Base-by-base conservation (phyloP, 139 green algal genomes). In the Pseudopediastrum boryanum region DNA sequence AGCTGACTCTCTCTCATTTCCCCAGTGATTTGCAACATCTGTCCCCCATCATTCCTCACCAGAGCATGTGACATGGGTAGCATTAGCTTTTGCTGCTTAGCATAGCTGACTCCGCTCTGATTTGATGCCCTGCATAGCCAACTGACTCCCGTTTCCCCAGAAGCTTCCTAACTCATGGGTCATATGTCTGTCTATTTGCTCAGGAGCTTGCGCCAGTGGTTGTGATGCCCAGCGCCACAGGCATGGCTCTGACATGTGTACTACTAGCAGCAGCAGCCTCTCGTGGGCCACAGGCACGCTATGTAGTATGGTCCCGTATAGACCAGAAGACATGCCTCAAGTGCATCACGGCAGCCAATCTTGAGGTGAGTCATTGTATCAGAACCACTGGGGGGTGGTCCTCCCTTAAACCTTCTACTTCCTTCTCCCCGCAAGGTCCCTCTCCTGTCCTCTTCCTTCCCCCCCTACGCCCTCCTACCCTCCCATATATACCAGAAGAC, bases 261-360 rank as follows among this genome's bases (percentile, higher is more conserved):
- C 76, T 91, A 61, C 78, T 91, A 66, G 86, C 83, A 33, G 58
- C 71, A 77, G 58, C 64, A 58, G 29, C n/a, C 16, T 23, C 66
- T 38, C 41, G 35, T 59, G 43, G 50, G 61, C 59, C 10, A 81
- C 75, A 67, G 44, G 70, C 70, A 77, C 66, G 83, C 61, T 93
- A 89, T 71, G 94, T 99, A 54, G 35, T 99, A 4, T 99, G 96
- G 96, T 88, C 89, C 9, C 86, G 96, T 16, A 92, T 99, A 19
- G 96, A 99, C 83, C 96, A 99, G 90, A 99, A 99, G 85, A 99
- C 94, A 0, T 99, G 96, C 85, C 77, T 99, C 36, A 99, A 99
- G 77, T 79, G 82, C 33, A 90, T 99, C 27, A 77, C 87, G 0
- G 86, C 90, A 8, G 91, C 92, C 0, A 93, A 94, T 4, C 82